These are phyloP conservation scores for Colletotrichum sp. DNA, from an alignment of 2,329 filamentous ascomycete genomes.

Conservation along the genomic window DNA sequence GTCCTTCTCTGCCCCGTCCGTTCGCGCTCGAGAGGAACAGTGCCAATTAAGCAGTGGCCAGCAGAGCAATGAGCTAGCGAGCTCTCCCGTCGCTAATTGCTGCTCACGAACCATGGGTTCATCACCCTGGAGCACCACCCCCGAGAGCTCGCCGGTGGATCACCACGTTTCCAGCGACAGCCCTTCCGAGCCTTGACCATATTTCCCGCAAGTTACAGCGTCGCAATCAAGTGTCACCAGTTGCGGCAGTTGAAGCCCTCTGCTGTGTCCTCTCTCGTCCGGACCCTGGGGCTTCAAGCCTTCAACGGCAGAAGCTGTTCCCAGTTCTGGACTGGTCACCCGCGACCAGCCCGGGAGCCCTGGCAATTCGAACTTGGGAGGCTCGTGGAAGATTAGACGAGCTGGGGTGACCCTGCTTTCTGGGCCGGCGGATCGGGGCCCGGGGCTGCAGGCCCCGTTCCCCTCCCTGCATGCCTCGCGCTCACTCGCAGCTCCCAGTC, in stretches of 20 bases:
- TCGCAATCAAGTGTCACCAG: slow-evolving; percentile 2
- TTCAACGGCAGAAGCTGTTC: not conserved
- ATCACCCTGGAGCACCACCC: not conserved
- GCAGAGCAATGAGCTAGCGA: not conserved
- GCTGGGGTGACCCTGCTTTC: slow-evolving; percentile 14
- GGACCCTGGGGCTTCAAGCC: not conserved
- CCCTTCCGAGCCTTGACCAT: not conserved
- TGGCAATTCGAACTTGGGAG: not conserved
- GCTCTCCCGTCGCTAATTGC: not conserved
- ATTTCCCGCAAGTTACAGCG: slow-evolving; percentile 15
- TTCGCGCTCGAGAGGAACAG: not conserved
- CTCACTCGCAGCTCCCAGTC: not conserved
- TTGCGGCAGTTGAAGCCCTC: slow-evolving; percentile 6
- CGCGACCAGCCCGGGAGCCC: slow-evolving; percentile 1
- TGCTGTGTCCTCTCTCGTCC: not conserved
- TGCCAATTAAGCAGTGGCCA: not conserved
- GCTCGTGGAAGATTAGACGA: slow-evolving; percentile 19
- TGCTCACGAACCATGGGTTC: slow-evolving; percentile 12
- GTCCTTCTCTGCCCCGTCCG: not conserved
- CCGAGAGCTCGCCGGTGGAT: not conserved
- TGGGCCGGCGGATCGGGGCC: slow-evolving; percentile 12
- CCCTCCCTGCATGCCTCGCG: not conserved
- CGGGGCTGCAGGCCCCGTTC: not conserved
- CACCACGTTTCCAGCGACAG: slow-evolving; percentile 4
- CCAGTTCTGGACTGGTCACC: slow-evolving; percentile 12